These are phyloP conservation scores for Pythium coloratum DNA, from an alignment of 352 stramenopile species.

Conservation along the genomic window DNA sequence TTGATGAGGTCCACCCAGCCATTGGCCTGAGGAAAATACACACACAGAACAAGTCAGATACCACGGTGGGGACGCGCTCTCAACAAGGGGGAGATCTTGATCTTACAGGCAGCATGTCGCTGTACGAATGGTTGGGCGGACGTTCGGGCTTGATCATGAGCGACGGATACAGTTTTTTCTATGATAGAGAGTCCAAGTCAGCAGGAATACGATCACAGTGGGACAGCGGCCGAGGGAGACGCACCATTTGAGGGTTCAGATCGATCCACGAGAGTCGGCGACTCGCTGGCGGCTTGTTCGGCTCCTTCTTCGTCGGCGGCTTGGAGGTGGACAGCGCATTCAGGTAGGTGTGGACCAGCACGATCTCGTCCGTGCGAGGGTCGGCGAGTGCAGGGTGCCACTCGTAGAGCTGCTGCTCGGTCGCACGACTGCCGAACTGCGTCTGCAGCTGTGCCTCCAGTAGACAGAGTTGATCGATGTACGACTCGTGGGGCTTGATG, in stretches of 20 bases:
- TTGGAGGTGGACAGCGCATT: constrained; percentile 42
- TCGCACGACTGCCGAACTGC: constrained; percentile 39
- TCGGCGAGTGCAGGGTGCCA: constrained; percentile 53
- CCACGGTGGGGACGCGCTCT: too few species aligned
- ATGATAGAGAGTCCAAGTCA: background rate
- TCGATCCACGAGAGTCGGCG: constrained; percentile 72
- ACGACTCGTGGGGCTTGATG: constrained; percentile 80
- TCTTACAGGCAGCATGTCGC: constrained; percentile 66
- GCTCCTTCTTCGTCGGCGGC: constrained; percentile 17
- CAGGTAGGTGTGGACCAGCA: constrained; percentile 80
- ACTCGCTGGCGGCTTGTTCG: constrained; percentile 27
- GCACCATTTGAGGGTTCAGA: constrained; percentile 60
- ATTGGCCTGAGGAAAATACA: constrained; percentile 40
- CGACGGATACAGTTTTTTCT: constrained; percentile 61
- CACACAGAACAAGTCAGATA: background rate
- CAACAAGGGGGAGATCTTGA: too few species aligned
- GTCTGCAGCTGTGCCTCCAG: constrained; percentile 68
- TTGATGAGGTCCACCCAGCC: constrained; percentile 62
- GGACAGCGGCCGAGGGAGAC: background rate
- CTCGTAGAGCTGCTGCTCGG: constrained; percentile 71
- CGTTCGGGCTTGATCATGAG: constrained; percentile 63
- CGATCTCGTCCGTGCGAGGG: constrained; percentile 57
- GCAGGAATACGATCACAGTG: background rate
- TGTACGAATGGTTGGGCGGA: constrained; percentile 77
- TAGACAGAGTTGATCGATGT: constrained; percentile 69